Base-by-base conservation (phyloP, 306 rosid species). In the Malus orientalis region DNA sequence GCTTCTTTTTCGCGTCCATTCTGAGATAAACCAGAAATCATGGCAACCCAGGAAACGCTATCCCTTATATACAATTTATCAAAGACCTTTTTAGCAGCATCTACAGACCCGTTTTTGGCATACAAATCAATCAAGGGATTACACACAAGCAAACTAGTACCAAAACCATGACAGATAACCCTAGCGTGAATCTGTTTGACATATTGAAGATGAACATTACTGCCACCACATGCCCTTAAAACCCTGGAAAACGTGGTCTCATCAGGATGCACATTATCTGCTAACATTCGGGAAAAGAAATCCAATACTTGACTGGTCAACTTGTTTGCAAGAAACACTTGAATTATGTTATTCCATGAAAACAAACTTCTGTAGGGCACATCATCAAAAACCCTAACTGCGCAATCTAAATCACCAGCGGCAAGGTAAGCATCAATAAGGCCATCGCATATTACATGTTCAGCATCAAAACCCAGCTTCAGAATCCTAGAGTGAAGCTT, bases 31-130 rank as follows among this genome's bases (percentile, higher is more conserved):
- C 98, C 97, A 1, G 98, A 89, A 73, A 91, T 85, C 82, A 93
- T 86, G 63, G 98, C 98, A 75, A 93, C 89, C 97, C 97, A 91
- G 76, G 97, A 91, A 74, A 88, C 92, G 79, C 86, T 93, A 80
- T 88, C 96, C 84, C 79, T 87, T 74, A 9, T 19, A 27, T 12
- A 76, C 78, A 91, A 82, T 68, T 79, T 40, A 67, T 72, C 78
- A 76, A 93, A 93, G 20, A 91, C 88, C 63, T 87, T 89, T 85
- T 78, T 89, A 55, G 97, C 97, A 57, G 86, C 89, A 54, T 79
- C 84, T 60, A 87, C 74, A 64, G 53, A 73, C 30, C 91, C 84
- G 18, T 82, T 88, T 86, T 86, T 93, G 18, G 85, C 86, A 79
- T 91, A 91, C 44, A 88, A 80, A 82, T 93, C 90, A 70, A 93